Base-by-base conservation (phyloP, 371 early-diverging fungal species). In the Rhizopus delemar region DNA sequence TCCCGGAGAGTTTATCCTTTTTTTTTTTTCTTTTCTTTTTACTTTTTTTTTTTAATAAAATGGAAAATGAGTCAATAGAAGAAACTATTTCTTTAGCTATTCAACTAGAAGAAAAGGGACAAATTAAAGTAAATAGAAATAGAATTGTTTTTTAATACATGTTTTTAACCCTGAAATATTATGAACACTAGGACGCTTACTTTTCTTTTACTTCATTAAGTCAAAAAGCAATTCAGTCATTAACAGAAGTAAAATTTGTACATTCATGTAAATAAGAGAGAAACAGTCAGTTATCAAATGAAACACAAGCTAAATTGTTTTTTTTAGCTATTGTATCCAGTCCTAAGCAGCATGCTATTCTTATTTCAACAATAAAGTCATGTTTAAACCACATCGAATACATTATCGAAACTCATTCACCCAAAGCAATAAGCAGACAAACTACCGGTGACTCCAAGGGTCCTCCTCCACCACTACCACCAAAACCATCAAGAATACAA, bases 201-300 rank as follows among this genome's bases (percentile, higher is more conserved):
- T 66, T 75, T 48, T 53, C 72, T 41, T 75, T 70, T 56, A 62
- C 73, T 32, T 35, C 53, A 28, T 49, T 64, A 11, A 67, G 66
- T 12, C 67, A 79, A 62, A 58, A 54, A 16, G 69, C 79, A 12
- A 53, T 79, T 32, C 41, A 68, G 41, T 53, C 65, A 51, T 62
- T 79, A 8, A 56, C 70, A 29, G 76, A 72, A 32, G 66, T 70
- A 36, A 77, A 75, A 55, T 80, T 80, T 65, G 73, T 80, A 49
- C 78, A 71, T 70, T 69, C 78, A 41, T 69, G 81, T 80, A 69
- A 70, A 66, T 41, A 38, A 0, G 45, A 22, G 22, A 22, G 22
- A 22, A 22, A 22, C n/a, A 52, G 22, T 43, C 13, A 51, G 34
- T 41, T 28, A 2, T 29, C 15, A 5, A 34, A 9, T 9, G 29